Evolutionary conservation across 1,139 yeast genomes (phyloP), one percentile per base, ranked within the genome.

Genomic region (Debaryomyces sp.): DNA sequence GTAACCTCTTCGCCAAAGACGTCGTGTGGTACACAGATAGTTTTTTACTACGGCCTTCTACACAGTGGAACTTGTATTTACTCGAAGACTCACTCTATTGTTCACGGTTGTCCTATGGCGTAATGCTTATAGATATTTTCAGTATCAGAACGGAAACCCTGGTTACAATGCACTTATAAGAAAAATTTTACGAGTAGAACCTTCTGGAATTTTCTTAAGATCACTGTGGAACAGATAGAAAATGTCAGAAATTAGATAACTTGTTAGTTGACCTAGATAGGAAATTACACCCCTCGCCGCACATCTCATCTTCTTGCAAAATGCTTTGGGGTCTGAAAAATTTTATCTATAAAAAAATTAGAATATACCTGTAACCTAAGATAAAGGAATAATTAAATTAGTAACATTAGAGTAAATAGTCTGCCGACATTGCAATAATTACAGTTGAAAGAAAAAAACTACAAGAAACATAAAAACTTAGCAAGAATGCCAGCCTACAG

Each of bases 401-500:
- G 33, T 6, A 26, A 17, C 32, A 24, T 26, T 39, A 27, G 17
- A 37, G 13, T 17, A 32, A 35, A 12, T 22, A 35, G 38, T 35
- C 38, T 18, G 26, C 26, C 21, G 38, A 35, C 38, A 21, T 35
- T 35, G 4, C 22, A 35, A 35, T 35, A 35, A 35, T 22, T n/a
- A 35, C 26, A 39, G 23, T 26, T 17, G 18, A 35, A 5, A 1
- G 5, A 44, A 37, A 29, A 23, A 22, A 32, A 27, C n/a, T 5
- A 26, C 5, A 29, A 37, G 12, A 21, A 17, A 27, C 24, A 29
- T 6, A 35, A 15, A 40, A 17, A 26, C 6, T 30, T 17, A 33
- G 18, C 23, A 41, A 42, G 18, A 15, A 54, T 55, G 58, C 45
- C 54, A 27, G 49, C 53, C 15, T 50, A 47, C 34, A 53, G 50